These are phyloP conservation scores for Golubevia pallescens DNA, from an alignment of 1,284 basidiomycete species.

Conservation along the genomic window DNA sequence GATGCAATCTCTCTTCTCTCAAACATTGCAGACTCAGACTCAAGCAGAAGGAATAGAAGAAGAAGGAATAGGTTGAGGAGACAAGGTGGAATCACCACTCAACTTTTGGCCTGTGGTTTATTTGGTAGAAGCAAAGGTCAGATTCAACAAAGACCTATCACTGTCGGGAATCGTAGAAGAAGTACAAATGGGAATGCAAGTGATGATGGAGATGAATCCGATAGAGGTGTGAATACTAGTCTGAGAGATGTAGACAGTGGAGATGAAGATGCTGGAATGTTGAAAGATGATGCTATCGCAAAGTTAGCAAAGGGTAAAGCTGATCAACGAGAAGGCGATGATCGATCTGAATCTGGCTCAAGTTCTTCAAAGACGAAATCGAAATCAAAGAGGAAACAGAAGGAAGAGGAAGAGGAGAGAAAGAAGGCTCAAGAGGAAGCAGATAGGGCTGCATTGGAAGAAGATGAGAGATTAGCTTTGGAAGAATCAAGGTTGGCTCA, in stretches of 20 bases:
- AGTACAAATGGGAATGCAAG: not conserved
- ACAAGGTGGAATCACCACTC: slow-evolving; percentile 1
- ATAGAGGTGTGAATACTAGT: not conserved
- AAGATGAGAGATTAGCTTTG: slow-evolving; percentile 16
- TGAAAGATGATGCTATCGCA: slow-evolving; percentile 33
- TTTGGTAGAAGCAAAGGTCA: slow-evolving; percentile 18
- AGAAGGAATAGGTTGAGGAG: too few relatives aligned
- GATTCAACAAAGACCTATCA: slow-evolving; percentile 9
- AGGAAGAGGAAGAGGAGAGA: slow-evolving; percentile 1
- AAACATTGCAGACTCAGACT: slow-evolving; percentile 31
- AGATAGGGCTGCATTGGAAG: slow-evolving; percentile 23
- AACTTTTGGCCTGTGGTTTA: slow-evolving; percentile 18
- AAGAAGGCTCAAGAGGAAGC: not conserved
- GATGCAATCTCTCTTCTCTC: slow-evolving; percentile 47
- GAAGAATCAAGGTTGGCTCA: slow-evolving; percentile 35
- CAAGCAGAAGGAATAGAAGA: slow-evolving; percentile 1
- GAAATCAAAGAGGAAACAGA: not conserved
- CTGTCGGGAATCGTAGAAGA: not conserved
- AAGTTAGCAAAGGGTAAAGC: not conserved
- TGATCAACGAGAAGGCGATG: not conserved
- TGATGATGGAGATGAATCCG: not conserved
- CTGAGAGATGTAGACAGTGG: slow-evolving; percentile 21
- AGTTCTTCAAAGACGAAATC: not conserved
- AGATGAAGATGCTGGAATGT: slow-evolving; percentile 43
- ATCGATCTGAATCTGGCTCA: not conserved